Conservation (phyloP, 2,329 filamentous ascomycete species). For the Fusarium vanettenii region DNA sequence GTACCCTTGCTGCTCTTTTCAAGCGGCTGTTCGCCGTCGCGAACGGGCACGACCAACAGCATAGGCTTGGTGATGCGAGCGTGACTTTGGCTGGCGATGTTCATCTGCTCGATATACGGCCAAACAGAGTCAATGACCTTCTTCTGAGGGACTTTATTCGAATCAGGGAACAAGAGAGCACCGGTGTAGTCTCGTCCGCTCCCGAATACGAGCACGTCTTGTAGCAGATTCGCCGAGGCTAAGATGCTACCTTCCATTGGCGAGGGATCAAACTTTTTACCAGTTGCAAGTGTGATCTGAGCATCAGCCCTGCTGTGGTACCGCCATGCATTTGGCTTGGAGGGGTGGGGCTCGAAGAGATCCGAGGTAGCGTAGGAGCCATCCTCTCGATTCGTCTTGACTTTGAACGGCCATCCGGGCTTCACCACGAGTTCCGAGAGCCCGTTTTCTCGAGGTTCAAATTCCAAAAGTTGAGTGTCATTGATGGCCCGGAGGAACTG, state of each 20-base stretch:
- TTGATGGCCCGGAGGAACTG: constrained; percentile 64
- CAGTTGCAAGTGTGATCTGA: constrained; percentile 71
- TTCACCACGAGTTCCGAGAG: constrained; percentile 67
- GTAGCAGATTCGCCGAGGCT: constrained; percentile 55
- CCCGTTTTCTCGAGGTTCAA: constrained; percentile 57
- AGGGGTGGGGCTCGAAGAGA: constrained; percentile 67
- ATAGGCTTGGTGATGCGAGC: constrained; percentile 62
- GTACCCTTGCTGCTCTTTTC: constrained; percentile 74
- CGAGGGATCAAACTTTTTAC: constrained; percentile 76
- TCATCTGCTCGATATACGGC: constrained; percentile 59
- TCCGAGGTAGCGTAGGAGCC: constrained; percentile 73
- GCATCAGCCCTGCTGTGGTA: constrained; percentile 72
- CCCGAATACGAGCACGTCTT: constrained; percentile 71
- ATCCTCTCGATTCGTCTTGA: constrained; percentile 67
- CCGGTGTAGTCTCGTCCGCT: constrained; percentile 67
- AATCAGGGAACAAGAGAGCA: constrained; percentile 62
- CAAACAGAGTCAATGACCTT: constrained; percentile 56
- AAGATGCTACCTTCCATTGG: constrained; percentile 68
- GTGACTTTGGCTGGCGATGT: constrained; percentile 61
- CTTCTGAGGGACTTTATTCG: constrained; percentile 43
- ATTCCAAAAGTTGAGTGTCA: constrained; percentile 49
- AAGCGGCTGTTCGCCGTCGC: constrained; percentile 44
- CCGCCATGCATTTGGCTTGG: constrained; percentile 66
- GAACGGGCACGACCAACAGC: constrained; percentile 58
- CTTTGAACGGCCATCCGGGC: constrained; percentile 67